Base-by-base conservation (phyloP, 805 yeast genomes). In the Isabelozyma heimii region DNA sequence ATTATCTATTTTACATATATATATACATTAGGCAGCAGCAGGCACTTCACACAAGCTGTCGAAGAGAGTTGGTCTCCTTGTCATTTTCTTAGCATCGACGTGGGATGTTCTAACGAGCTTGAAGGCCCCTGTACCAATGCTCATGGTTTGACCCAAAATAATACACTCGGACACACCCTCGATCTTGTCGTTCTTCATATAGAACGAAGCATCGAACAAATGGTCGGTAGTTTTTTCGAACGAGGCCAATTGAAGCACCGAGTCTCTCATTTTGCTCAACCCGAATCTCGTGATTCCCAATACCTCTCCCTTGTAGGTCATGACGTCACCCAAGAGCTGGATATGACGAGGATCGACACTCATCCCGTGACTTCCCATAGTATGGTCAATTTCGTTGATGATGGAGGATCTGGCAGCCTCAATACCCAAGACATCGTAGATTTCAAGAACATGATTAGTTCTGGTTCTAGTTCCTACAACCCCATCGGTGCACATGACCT, bases 341-440 rank as follows among this genome's bases (percentile, higher is more conserved):
- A 95, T 91, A 69, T 94, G 99, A 77, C 99, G 96, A 52, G 98
- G 99, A 77, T 94, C 99, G 44, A 94, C 97, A 67, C 96, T 89
- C 99, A 94, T 94, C 71, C 99, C 99, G 76, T 94, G 99, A 70
- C 91, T 90, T 65, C 96, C 85, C 99, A 94, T 94, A 47, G 99
- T 94, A 65, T 91, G 91, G 64, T 89, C 96, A 68, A 94, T 94
- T 74, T 94, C 99, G 54, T 84, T 84, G 64, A 94, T 87, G 65
- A 94, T 94, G 58, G 96, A 86, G 0, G 90, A 74, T 66, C 99
- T 81, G 1, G 99, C 99, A 1, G 99, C 99, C 68, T 94, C 99
- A 55, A 94, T 95, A 61, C 99, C 99, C 52, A 94, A 75, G 5
- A 92, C 97, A 54, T 83, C 82, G 57, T 81, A 83, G 53, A 92